phyloP scores from a whole-genome alignment of 768 basidiomycete genomes.

The Amanita thiersii region DNA sequence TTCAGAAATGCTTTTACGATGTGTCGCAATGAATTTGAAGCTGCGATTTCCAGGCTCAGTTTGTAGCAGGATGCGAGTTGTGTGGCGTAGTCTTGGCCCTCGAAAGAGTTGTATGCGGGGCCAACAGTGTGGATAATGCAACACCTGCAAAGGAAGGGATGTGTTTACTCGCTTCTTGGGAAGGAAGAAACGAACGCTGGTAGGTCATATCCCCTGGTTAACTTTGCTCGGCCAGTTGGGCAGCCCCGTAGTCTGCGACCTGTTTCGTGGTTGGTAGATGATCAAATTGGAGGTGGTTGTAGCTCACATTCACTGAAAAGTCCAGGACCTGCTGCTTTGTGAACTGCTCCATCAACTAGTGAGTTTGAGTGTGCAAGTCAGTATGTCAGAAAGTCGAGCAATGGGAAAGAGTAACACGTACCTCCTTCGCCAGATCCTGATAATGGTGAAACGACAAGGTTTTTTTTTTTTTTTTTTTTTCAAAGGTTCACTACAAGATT shows the following conservation, averaged over 20 bases:
- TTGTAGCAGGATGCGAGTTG: slow-evolving; percentile 65
- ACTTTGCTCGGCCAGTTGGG: slow-evolving; percentile 66
- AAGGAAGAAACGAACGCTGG: slow-evolving; percentile 50
- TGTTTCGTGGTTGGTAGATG: slow-evolving; percentile 18
- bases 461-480: too few species aligned
- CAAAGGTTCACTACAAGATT: too few species aligned
- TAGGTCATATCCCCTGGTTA: slow-evolving; percentile 68
- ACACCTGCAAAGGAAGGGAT: slow-evolving; percentile 29
- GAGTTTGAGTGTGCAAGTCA: not conserved
- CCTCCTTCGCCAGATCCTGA: slow-evolving; percentile 73
- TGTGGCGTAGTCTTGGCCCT: slow-evolving; percentile 35
- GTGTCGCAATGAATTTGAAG: slow-evolving; percentile 48
- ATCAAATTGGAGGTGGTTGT: not conserved
- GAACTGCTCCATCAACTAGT: slow-evolving; percentile 66
- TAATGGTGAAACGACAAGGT: too few species aligned
- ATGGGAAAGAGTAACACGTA: slow-evolving; percentile 12
- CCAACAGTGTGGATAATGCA: slow-evolving; percentile 81
- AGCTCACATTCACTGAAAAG: slow-evolving; percentile 63
- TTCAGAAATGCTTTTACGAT: slow-evolving; percentile 41
- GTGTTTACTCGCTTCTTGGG: slow-evolving; percentile 1
- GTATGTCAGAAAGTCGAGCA: too few species aligned
- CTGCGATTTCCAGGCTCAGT: slow-evolving; percentile 55
- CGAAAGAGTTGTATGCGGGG: slow-evolving; percentile 46
- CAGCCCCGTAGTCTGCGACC: slow-evolving; percentile 62
- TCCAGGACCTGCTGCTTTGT: slow-evolving; percentile 60